Evolutionary conservation across 2,329 filamentous ascomycete species (phyloP), one percentile per base, ranked within the genome.

Genomic region (Harringtonia aguacate): DNA sequence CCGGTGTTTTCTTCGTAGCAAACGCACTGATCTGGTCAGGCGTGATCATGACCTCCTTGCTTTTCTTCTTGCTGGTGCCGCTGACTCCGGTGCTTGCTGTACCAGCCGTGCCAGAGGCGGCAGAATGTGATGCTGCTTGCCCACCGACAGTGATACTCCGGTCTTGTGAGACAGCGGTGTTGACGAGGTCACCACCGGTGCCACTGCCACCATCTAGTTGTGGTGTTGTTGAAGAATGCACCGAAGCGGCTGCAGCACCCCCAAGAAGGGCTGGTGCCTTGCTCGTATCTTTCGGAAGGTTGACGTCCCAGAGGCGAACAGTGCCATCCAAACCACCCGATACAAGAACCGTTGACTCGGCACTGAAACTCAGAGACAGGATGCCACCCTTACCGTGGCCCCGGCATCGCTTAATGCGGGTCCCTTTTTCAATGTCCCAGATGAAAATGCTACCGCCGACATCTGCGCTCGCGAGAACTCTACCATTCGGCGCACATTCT

Each of bases 11-110:
- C 75, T 98, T 98, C 4, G 92, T 97, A 1, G 87, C 81, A 59
- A 95, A 97, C 1, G 86, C 89, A 51, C 80, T 87, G 64, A 98
- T 94, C 64, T 97, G 92, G 58, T 98, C 92, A 0, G 88, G 82
- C 0, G 84, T 89, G 36, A 95, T 84, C 55, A 86, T 86, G 4
- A 88, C 86, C 55, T 95, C 90, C 62, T 95, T 95, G 45, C 77
- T 78, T 61, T 86, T 86, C 68, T 94, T 94, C 72, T 81, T 81
- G 4, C 62, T 56, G 2, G 45, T 48, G 2, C 50, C 51, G 8
- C 44, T 53, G 30, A 62, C 60, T 2, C 42, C 54, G 29, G 62
- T 59, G 36, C 56, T 55, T 14, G 50, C 47, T 20, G 55, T 48
- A 6, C 58, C 56, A 17, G 55, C 52, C 37, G 66, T 56, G 41